Evolutionary conservation across 768 basidiomycete genomes (phyloP), one percentile per base, ranked within the genome.

Genomic region (Chiua virens): DNA sequence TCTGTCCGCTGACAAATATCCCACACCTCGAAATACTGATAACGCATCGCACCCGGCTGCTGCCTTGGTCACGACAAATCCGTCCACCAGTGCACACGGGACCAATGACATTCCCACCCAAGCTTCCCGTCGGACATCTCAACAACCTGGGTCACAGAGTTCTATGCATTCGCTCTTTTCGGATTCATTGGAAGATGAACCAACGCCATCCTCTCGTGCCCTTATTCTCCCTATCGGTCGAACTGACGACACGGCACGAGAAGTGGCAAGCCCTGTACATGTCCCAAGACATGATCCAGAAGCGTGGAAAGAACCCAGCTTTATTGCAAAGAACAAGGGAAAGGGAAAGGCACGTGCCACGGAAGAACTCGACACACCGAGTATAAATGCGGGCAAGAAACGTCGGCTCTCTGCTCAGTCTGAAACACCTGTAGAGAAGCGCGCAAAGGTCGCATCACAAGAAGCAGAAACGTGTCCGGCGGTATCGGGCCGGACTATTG

Each of bases 251-350:
- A 17, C 32, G 11, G 9, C 15, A 22, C 41, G 45, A 28, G 51
- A 40, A 50, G 20, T 35, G 18, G 20, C 22, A 28, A 45, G n/a
- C n/a, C 27, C 35, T 37, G 5, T 7, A 4, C 38, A 40, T 11
- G 27, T 37, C 28, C 47, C 55, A 22, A 42, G 34, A 36, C 71
- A 71, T 34, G 60, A 72, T 42, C 27, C 64, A 5, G 56, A 52
- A 20, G 53, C 68, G 43, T 71, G 69, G 69, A 65, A 63, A 43
- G 48, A 58, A 20, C 69, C 69, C 11, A 71, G 67, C 42, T 71
- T 71, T 49, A 58, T 71, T 45, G 6, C 52, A 21, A 65, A 43
- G 39, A 42, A 34, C 37, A 64, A 59, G 37, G 53, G 44, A 8
- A 64, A 67, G 23, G 59, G 47, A 1, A 64, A 64, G 42, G 50